phyloP scores from a whole-genome alignment of 495 filamentous ascomycete genomes.

The Neurospora hispaniola region DNA sequence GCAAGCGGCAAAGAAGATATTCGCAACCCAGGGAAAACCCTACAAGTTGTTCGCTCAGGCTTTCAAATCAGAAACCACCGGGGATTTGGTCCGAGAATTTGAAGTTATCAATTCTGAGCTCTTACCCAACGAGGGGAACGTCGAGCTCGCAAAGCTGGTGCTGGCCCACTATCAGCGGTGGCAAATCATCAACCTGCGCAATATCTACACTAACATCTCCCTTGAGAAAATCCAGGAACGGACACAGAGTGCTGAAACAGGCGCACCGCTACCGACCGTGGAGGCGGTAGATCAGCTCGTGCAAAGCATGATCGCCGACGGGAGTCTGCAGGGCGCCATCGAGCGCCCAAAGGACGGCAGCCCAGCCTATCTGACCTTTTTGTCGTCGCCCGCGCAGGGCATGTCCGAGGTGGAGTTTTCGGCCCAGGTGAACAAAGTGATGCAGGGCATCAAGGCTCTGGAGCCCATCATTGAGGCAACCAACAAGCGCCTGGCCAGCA shows the following conservation, averaged over 20 bases:
- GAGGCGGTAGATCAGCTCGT: slow-evolving; percentile 36
- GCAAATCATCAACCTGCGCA: slow-evolving; percentile 33
- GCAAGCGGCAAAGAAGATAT: slow-evolving; percentile 42
- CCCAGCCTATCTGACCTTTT: slow-evolving; percentile 29
- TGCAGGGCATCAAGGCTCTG: slow-evolving; percentile 33
- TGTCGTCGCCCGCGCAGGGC: slow-evolving; percentile 16
- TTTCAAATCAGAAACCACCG: slow-evolving; percentile 51
- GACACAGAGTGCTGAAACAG: slow-evolving; percentile 41
- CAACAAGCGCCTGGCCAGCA: slow-evolving; percentile 45
- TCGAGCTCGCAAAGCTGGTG: slow-evolving; percentile 37
- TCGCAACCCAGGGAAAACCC: slow-evolving; percentile 50
- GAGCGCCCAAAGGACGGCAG: slow-evolving; percentile 29
- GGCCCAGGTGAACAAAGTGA: slow-evolving; percentile 30
- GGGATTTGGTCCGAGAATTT: slow-evolving; percentile 47
- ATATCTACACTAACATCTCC: slow-evolving; percentile 41
- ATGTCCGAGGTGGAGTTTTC: slow-evolving; percentile 38
- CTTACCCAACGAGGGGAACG: slow-evolving; percentile 48
- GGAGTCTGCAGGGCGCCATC: slow-evolving; percentile 45
- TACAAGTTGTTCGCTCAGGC: slow-evolving; percentile 59
- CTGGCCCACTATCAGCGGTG: slow-evolving; percentile 38
- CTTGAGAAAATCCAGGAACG: slow-evolving; percentile 37
- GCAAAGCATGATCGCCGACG: slow-evolving; percentile 45
- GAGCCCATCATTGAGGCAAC: slow-evolving; percentile 33
- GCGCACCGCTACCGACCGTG: slow-evolving; percentile 37
- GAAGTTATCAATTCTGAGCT: slow-evolving; percentile 38